Conservation (phyloP, 768 basidiomycete species). For the Podaxis sp. region DNA sequence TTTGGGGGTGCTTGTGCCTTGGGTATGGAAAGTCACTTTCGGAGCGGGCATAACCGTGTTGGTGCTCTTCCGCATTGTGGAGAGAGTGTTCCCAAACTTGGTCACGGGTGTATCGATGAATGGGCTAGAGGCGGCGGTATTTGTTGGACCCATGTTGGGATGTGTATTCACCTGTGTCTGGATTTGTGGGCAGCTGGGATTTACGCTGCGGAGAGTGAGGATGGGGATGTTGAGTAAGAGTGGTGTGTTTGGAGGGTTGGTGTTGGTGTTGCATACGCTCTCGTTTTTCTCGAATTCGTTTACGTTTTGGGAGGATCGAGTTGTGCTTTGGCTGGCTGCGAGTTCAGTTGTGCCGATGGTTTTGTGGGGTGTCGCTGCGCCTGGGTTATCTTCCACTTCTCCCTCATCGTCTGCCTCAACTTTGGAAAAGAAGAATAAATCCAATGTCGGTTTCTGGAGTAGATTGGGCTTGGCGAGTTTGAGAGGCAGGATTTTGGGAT, state of each 20-base stretch:
- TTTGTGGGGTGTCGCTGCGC: conserved; percentile 65
- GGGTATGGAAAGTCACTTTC: neutral
- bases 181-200: neutral
- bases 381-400: neutral
- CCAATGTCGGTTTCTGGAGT: neutral
- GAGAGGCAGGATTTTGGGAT: conserved; percentile 66
- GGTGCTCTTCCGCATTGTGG: neutral
- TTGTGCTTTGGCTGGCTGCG: conserved; percentile 70
- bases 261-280: conserved; percentile 64
- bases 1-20: neutral
- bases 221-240: conserved; percentile 33
- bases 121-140: neutral
- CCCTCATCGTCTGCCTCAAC: neutral
- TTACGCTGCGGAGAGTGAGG: neutral
- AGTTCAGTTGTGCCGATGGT: conserved; percentile 59
- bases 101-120: neutral
- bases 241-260: conserved; percentile 39
- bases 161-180: neutral
- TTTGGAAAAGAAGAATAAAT: neutral
- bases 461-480: conserved; percentile 49
- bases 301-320: conserved; percentile 95
- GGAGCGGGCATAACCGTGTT: neutral
- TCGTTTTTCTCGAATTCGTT: conserved; percentile 92
- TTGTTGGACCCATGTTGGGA: conserved; percentile 1
- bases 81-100: neutral